These are phyloP conservation scores for Cordyceps cateniannulata DNA, from an alignment of 2,329 filamentous ascomycete species.

Conservation along the genomic window DNA sequence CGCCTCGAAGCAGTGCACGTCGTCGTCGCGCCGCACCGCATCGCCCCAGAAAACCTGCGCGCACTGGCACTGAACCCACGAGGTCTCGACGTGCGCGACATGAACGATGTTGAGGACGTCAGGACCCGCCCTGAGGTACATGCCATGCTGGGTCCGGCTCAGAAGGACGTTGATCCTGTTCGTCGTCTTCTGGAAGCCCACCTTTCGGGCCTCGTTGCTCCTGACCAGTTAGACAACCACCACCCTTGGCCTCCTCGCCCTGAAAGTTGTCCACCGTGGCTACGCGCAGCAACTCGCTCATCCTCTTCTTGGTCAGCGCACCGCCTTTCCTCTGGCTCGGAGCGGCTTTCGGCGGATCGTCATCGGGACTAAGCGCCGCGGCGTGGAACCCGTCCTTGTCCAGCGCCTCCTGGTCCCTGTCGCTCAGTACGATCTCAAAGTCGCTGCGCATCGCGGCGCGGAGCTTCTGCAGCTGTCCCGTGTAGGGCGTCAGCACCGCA, in stretches of 20 bases:
- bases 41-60: background rate
- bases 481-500: constrained; percentile 67
- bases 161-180: constrained; percentile 33
- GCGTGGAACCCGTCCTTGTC: constrained; percentile 25
- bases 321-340: too few relatives aligned
- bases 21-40: background rate
- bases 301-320: constrained; percentile 37
- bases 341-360: too few relatives aligned
- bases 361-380: constrained; percentile 4
- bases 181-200: constrained; percentile 59
- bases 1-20: background rate
- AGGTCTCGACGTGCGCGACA: background rate
- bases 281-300: constrained; percentile 28
- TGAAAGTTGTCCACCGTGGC: constrained; percentile 73
- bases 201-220: constrained; percentile 52
- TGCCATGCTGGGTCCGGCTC: constrained; percentile 58
- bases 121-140: constrained; percentile 43
- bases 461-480: constrained; percentile 49
- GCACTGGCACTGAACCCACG: background rate
- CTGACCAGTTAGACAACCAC: constrained; percentile 65
- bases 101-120: background rate
- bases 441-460: constrained; percentile 35
- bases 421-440: constrained; percentile 58
- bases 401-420: constrained; percentile 54
- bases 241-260: constrained; percentile 67